These are phyloP conservation scores for Fusarium sp. DNA, from an alignment of 2,329 filamentous ascomycete genomes.

Conservation along the genomic window DNA sequence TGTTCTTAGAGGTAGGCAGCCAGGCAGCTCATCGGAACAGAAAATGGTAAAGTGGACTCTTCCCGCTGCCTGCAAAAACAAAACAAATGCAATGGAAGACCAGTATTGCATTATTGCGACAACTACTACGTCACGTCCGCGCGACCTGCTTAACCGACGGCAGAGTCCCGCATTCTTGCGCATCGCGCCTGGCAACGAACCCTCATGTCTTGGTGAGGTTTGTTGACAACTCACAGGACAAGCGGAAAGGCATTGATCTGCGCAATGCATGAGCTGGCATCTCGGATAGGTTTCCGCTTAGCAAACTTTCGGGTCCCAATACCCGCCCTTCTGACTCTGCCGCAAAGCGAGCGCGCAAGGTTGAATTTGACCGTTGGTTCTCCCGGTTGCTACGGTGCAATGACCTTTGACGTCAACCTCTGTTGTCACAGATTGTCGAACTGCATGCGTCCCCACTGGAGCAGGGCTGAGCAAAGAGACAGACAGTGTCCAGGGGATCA, in stretches of 20 bases:
- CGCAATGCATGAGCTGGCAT: neutral
- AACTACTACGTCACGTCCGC: neutral
- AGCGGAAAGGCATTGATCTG: neutral
- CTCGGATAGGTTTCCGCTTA: neutral
- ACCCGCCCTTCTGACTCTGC: neutral
- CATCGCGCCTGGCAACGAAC: neutral
- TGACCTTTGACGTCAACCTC: slow-evolving; percentile 24
- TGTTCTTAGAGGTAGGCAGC: neutral
- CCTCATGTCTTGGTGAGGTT: neutral
- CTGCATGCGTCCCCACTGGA: slow-evolving; percentile 3
- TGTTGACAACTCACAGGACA: neutral
- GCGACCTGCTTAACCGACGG: neutral
- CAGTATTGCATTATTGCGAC: neutral
- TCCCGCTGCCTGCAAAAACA: neutral
- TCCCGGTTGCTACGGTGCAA: slow-evolving; percentile 24
- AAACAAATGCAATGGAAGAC: neutral
- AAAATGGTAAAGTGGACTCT: neutral
- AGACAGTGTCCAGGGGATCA: slow-evolving; percentile 13
- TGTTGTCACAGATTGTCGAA: slow-evolving; percentile 2
- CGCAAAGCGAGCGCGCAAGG: neutral
- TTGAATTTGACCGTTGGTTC: neutral
- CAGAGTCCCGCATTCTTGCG: neutral
- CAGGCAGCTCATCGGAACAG: neutral
- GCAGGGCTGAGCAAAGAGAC: slow-evolving; percentile 31
- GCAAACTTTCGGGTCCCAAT: neutral